These are phyloP conservation scores for Fonsecaea pugnacius DNA, from an alignment of 2,329 filamentous ascomycete genomes.

Conservation along the genomic window DNA sequence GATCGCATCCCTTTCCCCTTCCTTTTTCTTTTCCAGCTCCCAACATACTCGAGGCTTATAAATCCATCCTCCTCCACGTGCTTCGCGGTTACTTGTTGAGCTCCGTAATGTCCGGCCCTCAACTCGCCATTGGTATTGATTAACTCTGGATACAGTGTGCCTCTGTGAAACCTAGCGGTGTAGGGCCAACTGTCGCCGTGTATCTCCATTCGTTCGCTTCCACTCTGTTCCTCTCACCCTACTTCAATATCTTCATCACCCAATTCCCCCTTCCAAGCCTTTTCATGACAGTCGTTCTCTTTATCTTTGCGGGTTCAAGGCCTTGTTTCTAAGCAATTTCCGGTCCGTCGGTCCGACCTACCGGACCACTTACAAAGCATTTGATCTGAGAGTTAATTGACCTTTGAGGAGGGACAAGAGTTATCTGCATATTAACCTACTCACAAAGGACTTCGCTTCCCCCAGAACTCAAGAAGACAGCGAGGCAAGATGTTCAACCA, in stretches of 20 bases:
- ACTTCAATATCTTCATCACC: constrained; percentile 4
- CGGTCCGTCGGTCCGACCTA: not conserved
- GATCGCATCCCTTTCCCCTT: not conserved
- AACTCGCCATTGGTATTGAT: not conserved
- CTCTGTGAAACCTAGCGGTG: not conserved
- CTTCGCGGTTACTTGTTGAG: constrained; percentile 3
- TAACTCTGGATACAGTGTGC: not conserved
- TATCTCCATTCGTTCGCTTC: constrained; percentile 11
- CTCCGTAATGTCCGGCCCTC: constrained; percentile 10
- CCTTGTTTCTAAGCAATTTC: not conserved
- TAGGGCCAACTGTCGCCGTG: constrained; percentile 9
- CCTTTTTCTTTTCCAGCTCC: not conserved
- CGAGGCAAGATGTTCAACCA: constrained; percentile 29
- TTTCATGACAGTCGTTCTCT: constrained; percentile 3
- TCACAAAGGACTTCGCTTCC: not conserved
- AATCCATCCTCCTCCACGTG: constrained; percentile 11
- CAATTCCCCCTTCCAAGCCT: not conserved
- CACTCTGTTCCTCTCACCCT: not conserved
- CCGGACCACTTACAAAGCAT: constrained; percentile 1
- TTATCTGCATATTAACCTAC: not conserved
- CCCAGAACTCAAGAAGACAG: not conserved
- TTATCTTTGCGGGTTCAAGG: not conserved
- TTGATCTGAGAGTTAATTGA: not conserved
- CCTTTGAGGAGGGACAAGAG: not conserved
- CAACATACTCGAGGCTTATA: constrained; percentile 8